Base-by-base conservation (phyloP, 2,329 filamentous ascomycete species). In the Phyllosticta capitalensis region DNA sequence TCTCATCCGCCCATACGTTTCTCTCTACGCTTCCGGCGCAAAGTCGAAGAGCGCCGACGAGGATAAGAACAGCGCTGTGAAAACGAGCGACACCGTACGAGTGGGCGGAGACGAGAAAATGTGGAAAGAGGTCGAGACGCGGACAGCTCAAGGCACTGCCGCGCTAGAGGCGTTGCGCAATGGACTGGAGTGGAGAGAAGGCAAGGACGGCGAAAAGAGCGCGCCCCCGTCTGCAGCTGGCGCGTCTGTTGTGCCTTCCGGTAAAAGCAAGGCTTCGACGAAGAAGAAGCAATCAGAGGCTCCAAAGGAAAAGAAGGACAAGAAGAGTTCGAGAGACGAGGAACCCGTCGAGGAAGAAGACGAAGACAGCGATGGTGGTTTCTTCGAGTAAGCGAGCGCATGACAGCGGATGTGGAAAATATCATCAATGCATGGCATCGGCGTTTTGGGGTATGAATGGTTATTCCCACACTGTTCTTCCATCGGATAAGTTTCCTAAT, bases 1-100 rank as follows among this genome's bases (percentile, higher is more conserved):
- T 1, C 81, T 88, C 52, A 78, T 85, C 66, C 84, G 89, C 70
- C 77, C 80, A 21, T 94, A 94, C 72, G 79, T 88, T 64, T 78
- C 81, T 20, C 69, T 86, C 2, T 86, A 79, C 63, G 70, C 72
- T 4, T 69, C 64, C 20, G 14, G 14, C 3, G 63, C 67, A 14
- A 68, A 67, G 64, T 67, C 62, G 57, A 63, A 58, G 65, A 69
- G 59, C 63, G 74, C 68, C 24, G 66, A 67, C n/a, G 65, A 65
- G 45, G 67, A 63, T 61, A 2, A 67, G 66, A 38, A 60, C 54
- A 19, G 63, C 55, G 50, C 55, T 1, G 63, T 64, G 12, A 45
- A 45, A n/a, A n/a, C n/a, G 4, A n/a, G 38, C 38, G 71, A 71
- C 19, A 67, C 68, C 2, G 62, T 67, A 7, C 74, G 72, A 17